Conservation (phyloP, 78 protist genomes). For the Dictyostelium capitatum region DNA sequence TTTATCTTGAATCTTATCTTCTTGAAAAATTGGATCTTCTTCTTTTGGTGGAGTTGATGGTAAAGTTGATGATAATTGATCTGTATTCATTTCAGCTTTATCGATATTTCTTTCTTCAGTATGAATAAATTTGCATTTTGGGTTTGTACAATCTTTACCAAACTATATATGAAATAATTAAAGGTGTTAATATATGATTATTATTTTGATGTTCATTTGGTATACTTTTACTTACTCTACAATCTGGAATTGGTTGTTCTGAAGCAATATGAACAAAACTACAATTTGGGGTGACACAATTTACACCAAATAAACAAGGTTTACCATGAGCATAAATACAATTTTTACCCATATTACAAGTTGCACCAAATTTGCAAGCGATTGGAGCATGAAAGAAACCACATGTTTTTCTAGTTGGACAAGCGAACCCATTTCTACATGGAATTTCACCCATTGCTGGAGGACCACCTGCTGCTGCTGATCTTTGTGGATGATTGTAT, state of each 20-base stretch:
- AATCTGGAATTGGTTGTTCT: conserved; percentile 29
- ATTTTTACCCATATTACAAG: conserved; percentile 13
- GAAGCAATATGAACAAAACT: conserved; percentile 42
- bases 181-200: background rate
- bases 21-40: background rate
- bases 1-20: too few species aligned
- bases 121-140: conserved; percentile 53
- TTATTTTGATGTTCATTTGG: background rate
- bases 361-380: conserved; percentile 51
- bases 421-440: conserved; percentile 72
- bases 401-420: conserved; percentile 67
- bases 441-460: conserved; percentile 4
- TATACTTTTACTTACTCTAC: conserved; percentile 37
- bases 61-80: conserved; percentile 26
- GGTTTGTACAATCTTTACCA: conserved; percentile 78
- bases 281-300: conserved; percentile 54
- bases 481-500: conserved; percentile 71
- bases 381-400: conserved; percentile 65
- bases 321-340: conserved; percentile 69
- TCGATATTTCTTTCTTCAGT: conserved; percentile 28
- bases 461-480: background rate
- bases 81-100: conserved; percentile 1
- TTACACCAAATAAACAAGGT: conserved; percentile 56
- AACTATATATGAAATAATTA: conserved; percentile 26
- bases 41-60: conserved; percentile 48